phyloP scores from a whole-genome alignment of 1,284 basidiomycete genomes.

The Volvariella volvacea region DNA sequence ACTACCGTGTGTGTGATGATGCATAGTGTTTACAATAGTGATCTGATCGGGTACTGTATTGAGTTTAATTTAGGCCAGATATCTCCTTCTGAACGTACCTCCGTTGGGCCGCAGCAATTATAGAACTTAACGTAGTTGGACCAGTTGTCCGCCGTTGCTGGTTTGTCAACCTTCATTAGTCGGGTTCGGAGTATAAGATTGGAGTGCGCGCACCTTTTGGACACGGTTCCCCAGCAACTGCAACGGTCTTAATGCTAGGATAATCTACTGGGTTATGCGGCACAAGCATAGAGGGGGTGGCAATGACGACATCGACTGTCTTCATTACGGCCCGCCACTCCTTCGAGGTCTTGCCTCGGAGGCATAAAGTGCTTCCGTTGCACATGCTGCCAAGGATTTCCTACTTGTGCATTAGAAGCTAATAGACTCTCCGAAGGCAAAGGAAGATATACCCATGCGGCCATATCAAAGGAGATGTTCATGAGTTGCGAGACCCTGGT shows the following conservation, averaged over 20 bases:
- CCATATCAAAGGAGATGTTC: conserved; percentile 60
- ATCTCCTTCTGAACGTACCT: conserved; percentile 14
- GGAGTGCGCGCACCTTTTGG: conserved; percentile 35
- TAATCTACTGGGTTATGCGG: conserved; percentile 49
- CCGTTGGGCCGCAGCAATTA: conserved; percentile 22
- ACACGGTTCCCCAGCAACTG: conserved; percentile 57
- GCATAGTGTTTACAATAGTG: conserved; percentile 55
- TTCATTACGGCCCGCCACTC: conserved; percentile 53
- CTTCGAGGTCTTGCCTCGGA: conserved; percentile 48
- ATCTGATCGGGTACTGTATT: conserved; percentile 26
- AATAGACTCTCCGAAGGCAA: conserved; percentile 2
- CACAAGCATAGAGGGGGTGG: conserved; percentile 45
- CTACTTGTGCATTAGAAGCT: too few species aligned
- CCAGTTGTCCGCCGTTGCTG: conserved; percentile 53
- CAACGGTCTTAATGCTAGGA: conserved; percentile 49
- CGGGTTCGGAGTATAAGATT: conserved; percentile 1
- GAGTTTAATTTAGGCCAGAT: neutral
- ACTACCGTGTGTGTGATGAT: conserved; percentile 35
- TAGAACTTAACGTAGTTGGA: conserved; percentile 35
- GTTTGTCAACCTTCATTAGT: too few species aligned
- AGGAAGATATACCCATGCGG: conserved; percentile 39
- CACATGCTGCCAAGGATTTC: conserved; percentile 50
- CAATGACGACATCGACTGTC: conserved; percentile 50
- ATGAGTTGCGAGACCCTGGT: conserved; percentile 50
- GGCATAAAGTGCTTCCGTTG: conserved; percentile 50